Base-by-base conservation (phyloP, 805 yeast genomes). In the Saccharomycopsis fermentans region DNA sequence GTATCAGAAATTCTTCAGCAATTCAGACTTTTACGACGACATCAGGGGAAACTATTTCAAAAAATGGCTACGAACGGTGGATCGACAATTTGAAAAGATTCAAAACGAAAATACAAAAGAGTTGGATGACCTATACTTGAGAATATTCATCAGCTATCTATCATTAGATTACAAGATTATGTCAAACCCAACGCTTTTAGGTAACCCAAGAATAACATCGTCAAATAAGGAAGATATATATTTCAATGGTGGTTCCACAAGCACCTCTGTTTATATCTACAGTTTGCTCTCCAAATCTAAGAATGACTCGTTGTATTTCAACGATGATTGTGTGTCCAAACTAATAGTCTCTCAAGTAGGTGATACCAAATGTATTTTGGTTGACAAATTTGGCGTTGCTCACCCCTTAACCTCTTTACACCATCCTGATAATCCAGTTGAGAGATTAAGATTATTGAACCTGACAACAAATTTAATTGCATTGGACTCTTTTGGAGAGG, bases 341-440 rank as follows among this genome's bases (percentile, higher is more conserved):
- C 70, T 94, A 24, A 78, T 87, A 0, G 81, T 91, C 19, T 91
- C 95, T 1, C 99, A 94, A 67, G 83, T 92, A 14, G 99, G 99
- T 5, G 99, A 94, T 68, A 87, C 97, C 2, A 80, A 87, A 62
- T 90, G 95, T 5, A 78, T 94, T 1, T 65, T 94, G n/a, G 87
- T 94, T 63, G 98, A 91, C 70, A 79, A 78, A 58, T 70, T 77
- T 58, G 98, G 98, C 2, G 73, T 80, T 47, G 96, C 96, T 0
- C 91, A 85, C 64, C 76, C 88, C 19, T 73, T 94, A 55, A 88
- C 96, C 1, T 76, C 80, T 39, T 80, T 83, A 37, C 99, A 94
- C 70, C 97, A 92, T 70, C 96, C 97, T 1, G 80, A 88, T 0
- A 85, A 90, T 54, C 86, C 90, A 0, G 74, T 81, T 11, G 99